phyloP scores from a whole-genome alignment of 2,329 filamentous ascomycete species.

The Fusarium pseudocircinatum region DNA sequence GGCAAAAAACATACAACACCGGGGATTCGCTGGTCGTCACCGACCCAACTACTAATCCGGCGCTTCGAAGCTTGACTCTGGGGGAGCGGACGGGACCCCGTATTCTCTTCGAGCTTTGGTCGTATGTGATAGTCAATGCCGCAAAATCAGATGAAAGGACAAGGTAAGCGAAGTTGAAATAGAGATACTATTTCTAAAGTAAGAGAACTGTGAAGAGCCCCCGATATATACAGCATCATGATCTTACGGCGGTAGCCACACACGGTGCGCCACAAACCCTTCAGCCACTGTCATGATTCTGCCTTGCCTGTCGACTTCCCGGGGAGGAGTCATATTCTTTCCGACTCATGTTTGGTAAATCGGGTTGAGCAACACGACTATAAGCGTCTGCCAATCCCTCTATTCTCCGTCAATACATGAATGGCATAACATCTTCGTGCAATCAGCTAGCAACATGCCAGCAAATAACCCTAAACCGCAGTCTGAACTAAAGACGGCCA shows the following conservation, averaged over 20 bases:
- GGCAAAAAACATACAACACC: neutral
- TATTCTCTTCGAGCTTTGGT: conserved; percentile 4
- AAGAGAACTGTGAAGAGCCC: neutral
- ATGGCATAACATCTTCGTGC: accelerated
- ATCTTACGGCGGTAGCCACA: neutral
- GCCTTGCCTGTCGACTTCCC: neutral
- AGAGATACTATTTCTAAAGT: too few relatives aligned
- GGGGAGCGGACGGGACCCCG: neutral
- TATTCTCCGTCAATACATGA: neutral
- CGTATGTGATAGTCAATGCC: accelerated
- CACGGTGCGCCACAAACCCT: neutral
- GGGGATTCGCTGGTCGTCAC: conserved; percentile 4
- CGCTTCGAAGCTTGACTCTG: conserved; percentile 3
- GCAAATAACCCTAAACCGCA: neutral
- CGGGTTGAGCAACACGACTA: neutral
- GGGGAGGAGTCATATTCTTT: neutral
- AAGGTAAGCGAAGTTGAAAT: neutral
- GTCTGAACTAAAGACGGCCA: neutral
- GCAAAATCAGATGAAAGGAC: neutral
- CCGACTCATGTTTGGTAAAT: accelerated
- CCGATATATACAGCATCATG: neutral
- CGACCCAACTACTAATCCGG: conserved; percentile 3
- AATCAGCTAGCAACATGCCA: neutral
- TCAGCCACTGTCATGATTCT: neutral
- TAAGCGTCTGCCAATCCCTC: accelerated